These are phyloP conservation scores for Sporisorium sorghi DNA, from an alignment of 1,284 basidiomycete species.

Conservation along the genomic window DNA sequence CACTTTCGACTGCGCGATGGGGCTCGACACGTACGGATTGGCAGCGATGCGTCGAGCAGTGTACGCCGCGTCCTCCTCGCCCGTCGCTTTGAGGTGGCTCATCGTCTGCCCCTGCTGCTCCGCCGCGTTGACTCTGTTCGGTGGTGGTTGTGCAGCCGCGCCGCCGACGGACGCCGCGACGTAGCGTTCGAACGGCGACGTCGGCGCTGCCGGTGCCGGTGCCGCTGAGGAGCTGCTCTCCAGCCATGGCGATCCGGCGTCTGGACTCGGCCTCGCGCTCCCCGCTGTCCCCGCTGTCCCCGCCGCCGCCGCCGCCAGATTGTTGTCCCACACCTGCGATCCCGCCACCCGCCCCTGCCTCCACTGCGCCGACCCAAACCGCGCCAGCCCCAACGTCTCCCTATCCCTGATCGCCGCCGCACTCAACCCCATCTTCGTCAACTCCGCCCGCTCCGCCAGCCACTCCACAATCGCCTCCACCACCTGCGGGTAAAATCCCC, in stretches of 20 bases:
- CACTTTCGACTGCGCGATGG: neutral
- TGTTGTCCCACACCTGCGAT: constrained; percentile 25
- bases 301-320: constrained; percentile 4
- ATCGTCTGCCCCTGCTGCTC: neutral
- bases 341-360: constrained; percentile 12
- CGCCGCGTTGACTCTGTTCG: too few species aligned
- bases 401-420: constrained; percentile 37
- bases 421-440: constrained; percentile 40
- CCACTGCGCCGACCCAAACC: constrained; percentile 24
- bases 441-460: constrained; percentile 28
- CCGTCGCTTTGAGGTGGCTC: neutral
- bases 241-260: constrained; percentile 7
- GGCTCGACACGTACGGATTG: neutral
- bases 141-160: neutral
- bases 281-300: neutral
- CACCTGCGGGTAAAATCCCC: constrained; percentile 54
- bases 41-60: neutral
- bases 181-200: constrained; percentile 8
- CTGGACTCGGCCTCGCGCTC: neutral
- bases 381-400: constrained; percentile 32
- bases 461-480: constrained; percentile 51
- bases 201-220: neutral
- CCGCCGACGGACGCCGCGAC: constrained; percentile 1
- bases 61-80: constrained; percentile 3
- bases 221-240: constrained; percentile 4